Conservation (phyloP, 2,329 filamentous ascomycete genomes). For the Raffaelea ambrosiae region DNA sequence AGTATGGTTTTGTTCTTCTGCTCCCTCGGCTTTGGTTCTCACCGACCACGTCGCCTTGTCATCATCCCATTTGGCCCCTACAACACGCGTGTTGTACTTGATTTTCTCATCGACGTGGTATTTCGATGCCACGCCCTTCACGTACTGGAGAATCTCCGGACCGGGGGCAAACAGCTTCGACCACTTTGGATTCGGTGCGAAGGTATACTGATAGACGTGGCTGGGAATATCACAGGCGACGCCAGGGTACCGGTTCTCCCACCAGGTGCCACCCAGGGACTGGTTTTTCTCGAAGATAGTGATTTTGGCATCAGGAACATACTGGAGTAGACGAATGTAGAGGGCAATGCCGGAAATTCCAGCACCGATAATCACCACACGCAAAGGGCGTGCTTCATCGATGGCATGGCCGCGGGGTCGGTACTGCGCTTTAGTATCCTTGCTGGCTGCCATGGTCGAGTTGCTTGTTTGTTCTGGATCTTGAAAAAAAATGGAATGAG, state of each 20-base stretch:
- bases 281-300: slow-evolving; percentile 48
- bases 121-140: slow-evolving; percentile 33
- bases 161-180: slow-evolving; percentile 45
- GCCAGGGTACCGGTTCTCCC: slow-evolving; percentile 51
- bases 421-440: neutral
- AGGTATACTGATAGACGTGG: slow-evolving; percentile 55
- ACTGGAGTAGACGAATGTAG: slow-evolving; percentile 32
- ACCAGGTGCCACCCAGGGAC: slow-evolving; percentile 49
- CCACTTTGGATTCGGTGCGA: slow-evolving; percentile 50
- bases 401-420: neutral
- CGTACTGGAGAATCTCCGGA: slow-evolving; percentile 45
- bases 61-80: slow-evolving; percentile 35
- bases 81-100: slow-evolving; percentile 31
- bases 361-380: slow-evolving; percentile 33
- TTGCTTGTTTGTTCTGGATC: too few species aligned
- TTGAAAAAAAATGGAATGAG: too few species aligned
- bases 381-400: slow-evolving; percentile 19
- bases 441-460: neutral
- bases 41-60: slow-evolving; percentile 31
- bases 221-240: slow-evolving; percentile 47
- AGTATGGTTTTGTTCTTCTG: slow-evolving; percentile 29
- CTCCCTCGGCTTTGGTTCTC: slow-evolving; percentile 26
- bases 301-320: slow-evolving; percentile 30
- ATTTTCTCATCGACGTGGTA: slow-evolving; percentile 33
- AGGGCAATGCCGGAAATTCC: slow-evolving; percentile 34